Percentiles rank a stretch among this genome's conserved stretches.
Conservation (phyloP, 352 stramenopile species). For the Phytophthora palmivora region DNA sequence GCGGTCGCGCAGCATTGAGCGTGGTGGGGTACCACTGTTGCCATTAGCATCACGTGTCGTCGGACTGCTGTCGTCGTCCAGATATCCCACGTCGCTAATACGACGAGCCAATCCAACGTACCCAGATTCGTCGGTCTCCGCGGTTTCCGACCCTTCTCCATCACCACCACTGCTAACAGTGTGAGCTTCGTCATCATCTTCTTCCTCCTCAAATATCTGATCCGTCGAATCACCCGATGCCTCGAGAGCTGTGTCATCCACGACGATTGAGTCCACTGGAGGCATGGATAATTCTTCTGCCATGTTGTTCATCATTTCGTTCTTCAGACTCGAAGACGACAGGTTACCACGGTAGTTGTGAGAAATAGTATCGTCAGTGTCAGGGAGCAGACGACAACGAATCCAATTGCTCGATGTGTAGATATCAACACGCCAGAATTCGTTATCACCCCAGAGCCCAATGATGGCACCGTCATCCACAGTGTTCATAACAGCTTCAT, state of each 20-base stretch:
- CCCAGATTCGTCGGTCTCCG: slow-evolving; percentile 30
- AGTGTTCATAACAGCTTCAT: slow-evolving; percentile 29
- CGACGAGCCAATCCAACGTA: slow-evolving; percentile 44
- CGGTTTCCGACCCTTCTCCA: slow-evolving; percentile 36
- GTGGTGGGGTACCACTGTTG: slow-evolving; percentile 12
- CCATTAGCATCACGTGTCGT: slow-evolving; percentile 24
- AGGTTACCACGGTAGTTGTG: slow-evolving; percentile 47
- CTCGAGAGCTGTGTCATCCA: slow-evolving; percentile 34
- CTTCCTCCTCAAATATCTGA: slow-evolving; percentile 52
- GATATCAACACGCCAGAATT: slow-evolving; percentile 82
- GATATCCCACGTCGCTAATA: slow-evolving; percentile 44
- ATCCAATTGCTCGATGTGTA: slow-evolving; percentile 92
- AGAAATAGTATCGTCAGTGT: slow-evolving; percentile 77
- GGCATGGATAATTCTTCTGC: slow-evolving; percentile 44
- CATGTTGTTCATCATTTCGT: slow-evolving; percentile 45
- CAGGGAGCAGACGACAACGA: slow-evolving; percentile 77
- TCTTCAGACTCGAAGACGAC: slow-evolving; percentile 37
- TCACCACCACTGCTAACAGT: slow-evolving; percentile 40
- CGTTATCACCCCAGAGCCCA: slow-evolving; percentile 58
- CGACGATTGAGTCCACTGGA: slow-evolving; percentile 45
- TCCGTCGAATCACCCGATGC: slow-evolving; percentile 31
- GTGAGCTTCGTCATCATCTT: slow-evolving; percentile 46
- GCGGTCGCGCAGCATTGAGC: slow-evolving; percentile 42
- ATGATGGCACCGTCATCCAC: slow-evolving; percentile 41
- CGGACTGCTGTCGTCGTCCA: slow-evolving; percentile 42